These are phyloP conservation scores for Syzygium oleosum DNA, from an alignment of 345 rosid genomes.

Conservation along the genomic window DNA sequence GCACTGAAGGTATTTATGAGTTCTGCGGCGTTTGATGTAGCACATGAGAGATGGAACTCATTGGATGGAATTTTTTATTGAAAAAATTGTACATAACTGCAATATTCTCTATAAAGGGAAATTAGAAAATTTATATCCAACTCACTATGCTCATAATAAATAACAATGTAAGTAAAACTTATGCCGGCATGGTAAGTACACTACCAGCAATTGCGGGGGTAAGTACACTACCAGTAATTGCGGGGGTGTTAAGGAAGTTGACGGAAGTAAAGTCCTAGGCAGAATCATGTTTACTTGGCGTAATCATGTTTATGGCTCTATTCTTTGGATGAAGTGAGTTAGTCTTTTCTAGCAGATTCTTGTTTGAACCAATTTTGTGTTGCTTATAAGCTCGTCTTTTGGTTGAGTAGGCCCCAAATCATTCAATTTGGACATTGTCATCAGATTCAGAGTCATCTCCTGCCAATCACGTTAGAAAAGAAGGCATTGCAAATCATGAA, in stretches of 20 bases:
- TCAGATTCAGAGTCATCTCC: constrained; percentile 75
- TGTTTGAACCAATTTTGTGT: neutral
- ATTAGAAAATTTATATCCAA: neutral
- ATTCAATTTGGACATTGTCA: constrained; percentile 39
- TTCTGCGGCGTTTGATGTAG: neutral
- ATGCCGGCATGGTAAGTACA: neutral
- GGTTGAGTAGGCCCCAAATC: constrained; percentile 31
- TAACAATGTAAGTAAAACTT: neutral
- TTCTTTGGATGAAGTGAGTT: neutral
- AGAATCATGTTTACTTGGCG: neutral
- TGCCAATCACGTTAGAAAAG: constrained; percentile 9
- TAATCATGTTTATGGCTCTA: neutral
- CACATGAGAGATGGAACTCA: neutral
- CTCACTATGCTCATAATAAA: neutral
- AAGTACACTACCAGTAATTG: neutral
- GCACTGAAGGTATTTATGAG: neutral
- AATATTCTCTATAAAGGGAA: neutral
- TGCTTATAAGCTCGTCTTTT: constrained; percentile 4
- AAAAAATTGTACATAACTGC: neutral
- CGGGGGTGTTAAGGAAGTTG: neutral
- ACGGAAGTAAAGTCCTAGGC: neutral
- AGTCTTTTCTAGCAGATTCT: neutral
- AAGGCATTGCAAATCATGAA: neutral
- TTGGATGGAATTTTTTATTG: neutral
- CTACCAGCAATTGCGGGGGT: neutral